phyloP scores from a whole-genome alignment of 164 flowering plant genomes.

The Chimonanthus salicifolius region DNA sequence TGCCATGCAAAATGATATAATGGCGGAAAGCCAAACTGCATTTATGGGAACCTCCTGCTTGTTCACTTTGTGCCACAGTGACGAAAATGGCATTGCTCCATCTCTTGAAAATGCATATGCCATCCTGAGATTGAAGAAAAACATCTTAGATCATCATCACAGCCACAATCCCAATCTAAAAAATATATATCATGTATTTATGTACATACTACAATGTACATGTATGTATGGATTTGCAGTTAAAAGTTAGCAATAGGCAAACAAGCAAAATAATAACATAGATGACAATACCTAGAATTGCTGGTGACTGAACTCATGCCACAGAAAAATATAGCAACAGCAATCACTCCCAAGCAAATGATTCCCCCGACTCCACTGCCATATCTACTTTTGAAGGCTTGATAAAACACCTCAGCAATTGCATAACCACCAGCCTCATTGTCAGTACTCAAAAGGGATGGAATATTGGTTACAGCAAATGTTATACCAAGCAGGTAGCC shows the following conservation, averaged over 20 bases:
- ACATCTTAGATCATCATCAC: background rate
- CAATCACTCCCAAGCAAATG: constrained; percentile 74
- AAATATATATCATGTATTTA: too few relatives aligned
- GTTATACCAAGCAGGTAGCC: constrained; percentile 64
- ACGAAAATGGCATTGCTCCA: constrained; percentile 93
- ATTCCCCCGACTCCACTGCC: constrained; percentile 92
- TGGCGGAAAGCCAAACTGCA: constrained; percentile 86
- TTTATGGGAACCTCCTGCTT: constrained; percentile 81
- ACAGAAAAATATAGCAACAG: constrained; percentile 87
- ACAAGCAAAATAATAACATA: background rate
- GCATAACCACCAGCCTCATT: constrained; percentile 97
- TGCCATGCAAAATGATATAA: constrained; percentile 90
- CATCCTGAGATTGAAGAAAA: constrained; percentile 49
- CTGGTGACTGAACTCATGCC: constrained; percentile 58
- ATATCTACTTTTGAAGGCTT: constrained; percentile 72
- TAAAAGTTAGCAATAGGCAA: too few relatives aligned
- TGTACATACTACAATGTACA: too few relatives aligned
- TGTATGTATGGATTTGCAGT: too few relatives aligned
- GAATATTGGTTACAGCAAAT: constrained; percentile 77
- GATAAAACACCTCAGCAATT: constrained; percentile 81
- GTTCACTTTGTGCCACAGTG: constrained; percentile 89
- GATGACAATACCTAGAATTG: constrained; percentile 67
- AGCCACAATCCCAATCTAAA: too few relatives aligned
- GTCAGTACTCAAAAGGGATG: constrained; percentile 50
- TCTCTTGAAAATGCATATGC: constrained; percentile 98